Evolutionary conservation across 2,329 filamentous ascomycete species (phyloP).

Genomic region (Gremmenia infestans): DNA sequence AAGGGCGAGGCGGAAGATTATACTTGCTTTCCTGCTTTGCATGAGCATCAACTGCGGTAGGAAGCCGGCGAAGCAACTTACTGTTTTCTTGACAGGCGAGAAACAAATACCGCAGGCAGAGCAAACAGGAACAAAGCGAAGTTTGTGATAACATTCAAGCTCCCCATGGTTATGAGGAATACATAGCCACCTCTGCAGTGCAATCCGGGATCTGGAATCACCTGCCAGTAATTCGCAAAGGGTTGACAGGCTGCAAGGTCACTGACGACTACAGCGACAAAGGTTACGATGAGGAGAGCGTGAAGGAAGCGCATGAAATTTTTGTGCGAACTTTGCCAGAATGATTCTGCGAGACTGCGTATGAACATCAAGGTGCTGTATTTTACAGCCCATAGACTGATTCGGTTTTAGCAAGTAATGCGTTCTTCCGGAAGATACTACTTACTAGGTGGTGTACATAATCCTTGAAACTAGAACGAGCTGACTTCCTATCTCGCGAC

Average conservation of each 20-base stretch:
- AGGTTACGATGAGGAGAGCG: conserved; percentile 68
- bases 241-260: conserved; percentile 78
- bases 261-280: conserved; percentile 71
- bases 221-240: conserved; percentile 71
- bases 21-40: conserved; percentile 63
- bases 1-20: conserved; percentile 74
- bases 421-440: conserved; percentile 25
- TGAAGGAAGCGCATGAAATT: conserved; percentile 66
- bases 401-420: conserved; percentile 3
- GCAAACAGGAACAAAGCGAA: conserved; percentile 81
- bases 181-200: conserved; percentile 79
- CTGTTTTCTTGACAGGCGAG: conserved; percentile 61
- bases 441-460: conserved; percentile 83
- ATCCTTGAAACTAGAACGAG: conserved; percentile 77
- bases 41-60: background rate
- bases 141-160: conserved; percentile 83
- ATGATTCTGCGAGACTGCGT: conserved; percentile 71
- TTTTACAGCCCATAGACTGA: conserved; percentile 86
- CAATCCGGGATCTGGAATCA: conserved; percentile 75
- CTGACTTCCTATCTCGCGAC: conserved; percentile 68
- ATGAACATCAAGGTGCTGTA: conserved; percentile 86
- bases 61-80: conserved; percentile 6
- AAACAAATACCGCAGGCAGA: conserved; percentile 77
- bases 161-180: conserved; percentile 80
- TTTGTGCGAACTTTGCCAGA: conserved; percentile 74